A percentile compares a stretch with the other conserved stretches of the same genome.
These are phyloP conservation scores for Colletotrichum destructivum DNA, from an alignment of 2,329 filamentous ascomycete species.

Conservation along the genomic window DNA sequence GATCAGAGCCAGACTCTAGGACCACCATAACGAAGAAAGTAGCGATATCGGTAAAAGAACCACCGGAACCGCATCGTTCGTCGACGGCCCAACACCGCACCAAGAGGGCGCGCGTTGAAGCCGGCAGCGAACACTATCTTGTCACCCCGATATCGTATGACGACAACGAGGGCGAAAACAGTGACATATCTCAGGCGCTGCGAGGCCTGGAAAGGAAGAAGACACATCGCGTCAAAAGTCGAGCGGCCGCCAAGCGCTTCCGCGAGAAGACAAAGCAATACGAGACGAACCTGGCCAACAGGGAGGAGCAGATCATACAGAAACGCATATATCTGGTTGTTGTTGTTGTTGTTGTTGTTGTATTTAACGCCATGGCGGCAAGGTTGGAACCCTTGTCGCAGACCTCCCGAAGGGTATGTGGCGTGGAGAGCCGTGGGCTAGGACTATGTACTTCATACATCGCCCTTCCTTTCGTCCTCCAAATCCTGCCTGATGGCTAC, in stretches of 20 bases:
- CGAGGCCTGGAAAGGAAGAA: slow-evolving; percentile 2
- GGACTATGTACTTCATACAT: no score
- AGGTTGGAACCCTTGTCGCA: no score
- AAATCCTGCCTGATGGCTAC: no score
- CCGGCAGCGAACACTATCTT: background rate
- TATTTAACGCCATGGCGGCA: no score
- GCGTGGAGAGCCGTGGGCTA: no score
- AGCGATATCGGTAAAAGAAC: background rate
- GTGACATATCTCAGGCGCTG: background rate
- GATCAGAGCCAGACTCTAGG: background rate
- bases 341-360: no score
- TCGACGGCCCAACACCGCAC: background rate
- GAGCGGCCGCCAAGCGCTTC: slow-evolving; percentile 39
- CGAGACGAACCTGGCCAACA: slow-evolving; percentile 27
- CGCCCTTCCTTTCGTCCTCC: no score
- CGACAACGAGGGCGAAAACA: background rate
- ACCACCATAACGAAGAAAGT: background rate
- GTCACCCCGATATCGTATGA: background rate
- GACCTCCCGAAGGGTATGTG: no score
- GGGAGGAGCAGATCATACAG: slow-evolving; percentile 19
- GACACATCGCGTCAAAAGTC: slow-evolving; percentile 37
- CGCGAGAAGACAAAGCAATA: slow-evolving; percentile 40
- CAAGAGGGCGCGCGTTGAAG: background rate
- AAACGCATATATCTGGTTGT: no score
- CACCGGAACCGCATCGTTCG: background rate